phyloP scores from a whole-genome alignment of 2,329 filamentous ascomycete genomes.

The Sporothrix inflata region DNA sequence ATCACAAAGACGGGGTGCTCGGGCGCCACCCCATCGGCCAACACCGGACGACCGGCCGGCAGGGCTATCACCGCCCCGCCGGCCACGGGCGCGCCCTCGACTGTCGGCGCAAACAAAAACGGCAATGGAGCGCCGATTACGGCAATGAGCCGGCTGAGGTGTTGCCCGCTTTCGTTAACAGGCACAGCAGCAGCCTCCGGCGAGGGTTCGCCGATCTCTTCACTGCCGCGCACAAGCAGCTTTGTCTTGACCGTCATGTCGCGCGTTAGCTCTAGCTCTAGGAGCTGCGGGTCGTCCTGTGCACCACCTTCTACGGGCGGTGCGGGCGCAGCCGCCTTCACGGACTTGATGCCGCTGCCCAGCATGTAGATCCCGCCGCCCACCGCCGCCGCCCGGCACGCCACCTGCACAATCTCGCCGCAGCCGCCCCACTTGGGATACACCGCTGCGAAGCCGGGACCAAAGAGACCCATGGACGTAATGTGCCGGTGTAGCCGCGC shows the following conservation, averaged over 20 bases:
- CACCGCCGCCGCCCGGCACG: slow-evolving; percentile 86
- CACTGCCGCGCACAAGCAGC: slow-evolving; percentile 53
- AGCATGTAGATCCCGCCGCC: slow-evolving; percentile 91
- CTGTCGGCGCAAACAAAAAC: slow-evolving; percentile 68
- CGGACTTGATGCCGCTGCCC: slow-evolving; percentile 61
- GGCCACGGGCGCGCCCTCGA: slow-evolving; percentile 76
- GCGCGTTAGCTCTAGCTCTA: slow-evolving; percentile 59
- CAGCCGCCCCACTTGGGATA: slow-evolving; percentile 91
- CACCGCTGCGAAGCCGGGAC: slow-evolving; percentile 84
- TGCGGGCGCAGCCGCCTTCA: slow-evolving; percentile 38
- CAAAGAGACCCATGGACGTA: slow-evolving; percentile 83
- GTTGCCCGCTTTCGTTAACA: slow-evolving; percentile 16
- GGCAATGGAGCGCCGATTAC: slow-evolving; percentile 69
- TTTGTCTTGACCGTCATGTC: slow-evolving; percentile 60
- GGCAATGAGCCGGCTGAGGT: slow-evolving; percentile 64
- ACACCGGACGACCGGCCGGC: slow-evolving; percentile 60
- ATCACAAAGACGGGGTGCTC: slow-evolving; percentile 60
- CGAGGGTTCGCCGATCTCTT: slow-evolving; percentile 35
- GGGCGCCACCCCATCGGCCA: slow-evolving; percentile 43
- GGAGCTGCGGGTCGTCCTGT: slow-evolving; percentile 37
- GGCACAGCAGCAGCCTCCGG: not conserved
- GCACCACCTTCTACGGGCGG: slow-evolving; percentile 26
- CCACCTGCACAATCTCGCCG: slow-evolving; percentile 87
- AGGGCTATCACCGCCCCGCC: slow-evolving; percentile 73
- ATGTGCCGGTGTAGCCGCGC: slow-evolving; percentile 77